phyloP scores from a whole-genome alignment of 2,329 filamentous ascomycete genomes.

The Aureobasidium pullulans region DNA sequence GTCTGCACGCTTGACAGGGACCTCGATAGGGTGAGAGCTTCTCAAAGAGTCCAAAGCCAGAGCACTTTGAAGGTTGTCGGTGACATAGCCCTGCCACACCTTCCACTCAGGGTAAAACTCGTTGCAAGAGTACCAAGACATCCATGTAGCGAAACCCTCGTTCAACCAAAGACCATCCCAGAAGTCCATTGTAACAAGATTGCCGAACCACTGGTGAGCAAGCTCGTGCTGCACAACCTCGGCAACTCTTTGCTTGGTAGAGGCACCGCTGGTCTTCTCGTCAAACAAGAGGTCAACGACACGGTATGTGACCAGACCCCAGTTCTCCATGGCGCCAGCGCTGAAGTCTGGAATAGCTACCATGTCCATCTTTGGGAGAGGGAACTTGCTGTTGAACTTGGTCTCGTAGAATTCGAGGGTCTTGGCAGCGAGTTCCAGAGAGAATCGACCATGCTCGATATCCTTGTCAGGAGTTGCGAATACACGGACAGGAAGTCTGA shows the following conservation, averaged over 20 bases:
- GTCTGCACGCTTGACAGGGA: slow-evolving; percentile 88
- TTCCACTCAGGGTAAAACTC: slow-evolving; percentile 97
- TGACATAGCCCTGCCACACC: slow-evolving; percentile 93
- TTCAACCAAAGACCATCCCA: slow-evolving; percentile 93
- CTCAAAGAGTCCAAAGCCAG: slow-evolving; percentile 81
- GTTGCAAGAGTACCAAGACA: slow-evolving; percentile 93
- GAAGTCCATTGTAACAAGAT: slow-evolving; percentile 96
- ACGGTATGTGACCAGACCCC: slow-evolving; percentile 91
- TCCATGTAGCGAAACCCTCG: slow-evolving; percentile 84
- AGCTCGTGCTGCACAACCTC: slow-evolving; percentile 96
- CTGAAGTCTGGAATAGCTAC: slow-evolving; percentile 94
- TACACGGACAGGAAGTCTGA: slow-evolving; percentile 88
- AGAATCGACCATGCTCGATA: slow-evolving; percentile 86
- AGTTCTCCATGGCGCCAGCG: slow-evolving; percentile 96
- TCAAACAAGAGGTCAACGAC: slow-evolving; percentile 87
- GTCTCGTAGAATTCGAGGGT: slow-evolving; percentile 94
- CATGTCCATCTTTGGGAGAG: slow-evolving; percentile 92
- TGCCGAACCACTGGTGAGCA: slow-evolving; percentile 97
- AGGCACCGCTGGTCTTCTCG: slow-evolving; percentile 82
- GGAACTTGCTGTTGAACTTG: slow-evolving; percentile 80
- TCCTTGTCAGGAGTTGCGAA: slow-evolving; percentile 86
- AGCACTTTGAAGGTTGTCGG: slow-evolving; percentile 82
- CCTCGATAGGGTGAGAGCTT: slow-evolving; percentile 94
- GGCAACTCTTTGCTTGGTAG: slow-evolving; percentile 84
- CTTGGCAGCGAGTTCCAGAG: slow-evolving; percentile 78